These are phyloP conservation scores for Spergularia bocconei DNA, from an alignment of 148 eudicot genomes.

Conservation along the genomic window DNA sequence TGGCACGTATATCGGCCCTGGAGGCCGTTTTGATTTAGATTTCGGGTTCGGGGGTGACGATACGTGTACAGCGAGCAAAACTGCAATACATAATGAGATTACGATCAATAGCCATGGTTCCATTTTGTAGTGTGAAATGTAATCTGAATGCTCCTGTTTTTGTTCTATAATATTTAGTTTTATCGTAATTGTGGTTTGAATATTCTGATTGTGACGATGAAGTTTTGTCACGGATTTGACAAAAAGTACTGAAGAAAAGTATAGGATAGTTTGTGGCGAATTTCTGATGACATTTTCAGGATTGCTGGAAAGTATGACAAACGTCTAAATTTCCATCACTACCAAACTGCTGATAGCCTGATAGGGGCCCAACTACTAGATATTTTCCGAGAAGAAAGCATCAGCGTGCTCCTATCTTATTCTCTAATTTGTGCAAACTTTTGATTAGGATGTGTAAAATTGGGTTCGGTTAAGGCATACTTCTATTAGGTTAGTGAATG, in stretches of 20 bases:
- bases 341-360: neutral
- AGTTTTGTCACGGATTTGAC: neutral
- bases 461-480: too few species aligned
- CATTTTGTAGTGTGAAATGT: constrained; percentile 3
- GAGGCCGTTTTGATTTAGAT: constrained; percentile 7
- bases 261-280: neutral
- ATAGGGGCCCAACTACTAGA: neutral
- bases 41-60: neutral
- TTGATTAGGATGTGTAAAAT: too few species aligned
- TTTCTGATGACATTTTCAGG: neutral
- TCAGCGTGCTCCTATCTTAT: neutral
- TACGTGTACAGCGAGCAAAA: neutral
- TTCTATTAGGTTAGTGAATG: too few species aligned
- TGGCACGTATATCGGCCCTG: constrained; percentile 14
- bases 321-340: neutral
- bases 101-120: constrained; percentile 12
- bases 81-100: neutral
- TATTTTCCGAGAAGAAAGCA: neutral
- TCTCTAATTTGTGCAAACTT: neutral
- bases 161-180: too few species aligned
- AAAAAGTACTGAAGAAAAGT: neutral
- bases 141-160: neutral
- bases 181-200: too few species aligned
- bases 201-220: neutral
- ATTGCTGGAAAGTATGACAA: constrained; percentile 1